phyloP scores from a whole-genome alignment of 331 rosid genomes.

The Malus hybrid region DNA sequence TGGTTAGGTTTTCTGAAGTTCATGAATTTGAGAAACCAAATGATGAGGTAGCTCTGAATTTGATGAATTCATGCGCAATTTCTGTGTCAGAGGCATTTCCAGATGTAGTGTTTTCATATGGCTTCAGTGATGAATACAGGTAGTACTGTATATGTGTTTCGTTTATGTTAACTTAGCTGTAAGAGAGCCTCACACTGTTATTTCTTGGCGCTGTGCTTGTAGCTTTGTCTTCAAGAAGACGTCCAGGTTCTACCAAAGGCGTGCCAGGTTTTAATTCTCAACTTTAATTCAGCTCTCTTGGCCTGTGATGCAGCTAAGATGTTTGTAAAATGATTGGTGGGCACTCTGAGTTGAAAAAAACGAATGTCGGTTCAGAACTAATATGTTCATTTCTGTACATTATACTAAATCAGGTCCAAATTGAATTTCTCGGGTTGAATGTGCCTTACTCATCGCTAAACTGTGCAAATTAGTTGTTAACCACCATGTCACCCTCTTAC shows the following conservation, averaged over 20 bases:
- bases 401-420: no score
- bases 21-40: constrained; percentile 51
- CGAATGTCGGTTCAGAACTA: no score
- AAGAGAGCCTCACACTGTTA: neutral
- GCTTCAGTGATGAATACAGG: constrained; percentile 64
- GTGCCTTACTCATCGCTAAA: no score
- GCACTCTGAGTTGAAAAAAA: no score
- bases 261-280: constrained; percentile 35
- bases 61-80: constrained; percentile 70
- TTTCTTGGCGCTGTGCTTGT: neutral
- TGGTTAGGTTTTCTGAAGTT: constrained; percentile 33
- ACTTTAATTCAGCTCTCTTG: neutral
- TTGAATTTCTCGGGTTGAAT: no score
- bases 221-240: constrained; percentile 69
- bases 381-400: no score
- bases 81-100: constrained; percentile 55
- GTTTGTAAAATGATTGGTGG: neutral
- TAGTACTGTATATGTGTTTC: neutral
- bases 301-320: neutral
- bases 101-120: constrained; percentile 63
- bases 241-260: constrained; percentile 65
- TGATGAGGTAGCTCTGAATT: constrained; percentile 40
- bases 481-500: no score
- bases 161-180: neutral
- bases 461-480: no score